Percentiles rank a stretch among this genome's conserved stretches.
These are phyloP conservation scores for Xylariales sp. DNA, from an alignment of 2,329 filamentous ascomycete genomes.

Conservation along the genomic window DNA sequence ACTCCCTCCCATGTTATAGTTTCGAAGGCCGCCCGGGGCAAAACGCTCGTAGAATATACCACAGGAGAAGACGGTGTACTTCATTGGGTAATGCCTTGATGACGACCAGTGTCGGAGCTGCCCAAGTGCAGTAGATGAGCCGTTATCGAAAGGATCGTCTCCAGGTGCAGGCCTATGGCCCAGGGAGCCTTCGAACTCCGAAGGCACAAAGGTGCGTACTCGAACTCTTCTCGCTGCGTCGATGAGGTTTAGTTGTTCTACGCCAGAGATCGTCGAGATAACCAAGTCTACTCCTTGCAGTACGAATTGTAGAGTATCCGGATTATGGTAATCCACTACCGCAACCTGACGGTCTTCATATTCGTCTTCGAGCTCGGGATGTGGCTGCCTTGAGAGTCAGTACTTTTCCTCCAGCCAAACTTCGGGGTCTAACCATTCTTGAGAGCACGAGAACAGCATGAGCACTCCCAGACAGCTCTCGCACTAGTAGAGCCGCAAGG, in stretches of 20 bases:
- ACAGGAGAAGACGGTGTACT: constrained; percentile 77
- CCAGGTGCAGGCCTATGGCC: constrained; percentile 59
- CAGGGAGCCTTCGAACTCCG: constrained; percentile 78
- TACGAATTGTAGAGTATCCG: constrained; percentile 69
- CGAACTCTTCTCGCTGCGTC: constrained; percentile 73
- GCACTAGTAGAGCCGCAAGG: constrained; percentile 67
- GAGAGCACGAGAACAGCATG: constrained; percentile 79
- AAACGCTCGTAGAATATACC: constrained; percentile 83
- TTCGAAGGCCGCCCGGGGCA: constrained; percentile 71
- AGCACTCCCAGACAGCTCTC: constrained; percentile 70
- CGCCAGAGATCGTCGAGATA: constrained; percentile 77
- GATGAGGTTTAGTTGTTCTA: constrained; percentile 76
- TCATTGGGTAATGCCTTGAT: constrained; percentile 63
- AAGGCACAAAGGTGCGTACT: constrained; percentile 77
- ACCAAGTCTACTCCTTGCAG: constrained; percentile 79
- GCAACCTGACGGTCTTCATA: constrained; percentile 73
- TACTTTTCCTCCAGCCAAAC: constrained; percentile 12
- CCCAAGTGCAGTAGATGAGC: constrained; percentile 65
- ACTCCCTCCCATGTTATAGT: constrained; percentile 68
- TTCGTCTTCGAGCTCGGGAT: constrained; percentile 63
- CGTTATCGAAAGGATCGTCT: constrained; percentile 70
- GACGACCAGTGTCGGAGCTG: constrained; percentile 61
- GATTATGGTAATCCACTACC: constrained; percentile 73
- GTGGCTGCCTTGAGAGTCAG: constrained; percentile 55
- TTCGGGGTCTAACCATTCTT: constrained; percentile 62